Evolutionary conservation across 352 stramenopile species (phyloP), one percentile per base, ranked within the genome.

Genomic region (Phytophthora pseudosyringae): DNA sequence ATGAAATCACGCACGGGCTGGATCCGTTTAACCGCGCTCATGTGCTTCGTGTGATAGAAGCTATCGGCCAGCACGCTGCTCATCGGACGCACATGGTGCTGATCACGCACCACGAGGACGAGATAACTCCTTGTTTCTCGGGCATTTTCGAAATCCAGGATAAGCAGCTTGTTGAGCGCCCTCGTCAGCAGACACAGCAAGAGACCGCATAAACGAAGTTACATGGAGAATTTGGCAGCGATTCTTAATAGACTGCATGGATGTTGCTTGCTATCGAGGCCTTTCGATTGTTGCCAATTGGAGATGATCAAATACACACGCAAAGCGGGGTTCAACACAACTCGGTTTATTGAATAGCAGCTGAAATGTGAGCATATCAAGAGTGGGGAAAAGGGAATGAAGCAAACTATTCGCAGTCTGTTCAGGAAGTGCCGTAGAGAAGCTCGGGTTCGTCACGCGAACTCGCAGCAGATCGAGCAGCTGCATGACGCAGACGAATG

Each of bases 51-150:
- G 70, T 97, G 2, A 64, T 98, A 1, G 76, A 97, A 59, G 61
- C 78, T 32, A 83, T 98, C 25, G 81, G 84, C 25, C 86, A 80
- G 38, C 54, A 82, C 31, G 68, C 76, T 2, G 58, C 70, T 6
- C 43, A 48, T 3, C 58, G 60, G 25, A 83, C 81, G 4, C 81
- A 89, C 41, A 61, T 98, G 62, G 80, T 98, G 29, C 84, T 97
- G 35, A 96, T 98, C 44, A 98, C 93, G 40, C 94, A 98, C 71
- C 90, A 98, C 64, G 78, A 94, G 31, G 91, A 98, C 56, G 93
- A 98, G 65, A 86, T 97, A 51, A 79, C 88, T 15, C 71, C 78
- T 4, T 92, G 83, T 49, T 94, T 98, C 62, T 77, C 71, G 18
- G 76, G 83, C 52, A 83, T 95, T 29, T 83, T 97, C 56, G 80